phyloP scores from a whole-genome alignment of 2,329 filamentous ascomycete species.

The Calonectria multiphialidica region DNA sequence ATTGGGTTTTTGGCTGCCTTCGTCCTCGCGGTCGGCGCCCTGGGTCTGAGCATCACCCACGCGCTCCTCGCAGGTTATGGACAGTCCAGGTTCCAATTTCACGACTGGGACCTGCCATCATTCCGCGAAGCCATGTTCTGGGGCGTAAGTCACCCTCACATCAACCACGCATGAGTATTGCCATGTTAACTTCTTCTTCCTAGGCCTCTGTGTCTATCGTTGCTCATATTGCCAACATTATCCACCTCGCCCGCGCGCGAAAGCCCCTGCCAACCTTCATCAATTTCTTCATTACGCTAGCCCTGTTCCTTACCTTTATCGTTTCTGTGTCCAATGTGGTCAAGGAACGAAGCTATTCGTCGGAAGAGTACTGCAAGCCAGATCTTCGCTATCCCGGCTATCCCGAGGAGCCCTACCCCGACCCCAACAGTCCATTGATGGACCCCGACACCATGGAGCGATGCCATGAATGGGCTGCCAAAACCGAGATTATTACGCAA shows the following conservation, averaged over 20 bases:
- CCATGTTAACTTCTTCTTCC: neutral
- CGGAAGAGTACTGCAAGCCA: neutral
- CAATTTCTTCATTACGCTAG: neutral
- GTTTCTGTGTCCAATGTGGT: neutral
- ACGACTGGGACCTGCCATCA: neutral
- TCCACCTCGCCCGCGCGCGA: neutral
- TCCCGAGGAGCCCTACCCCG: neutral
- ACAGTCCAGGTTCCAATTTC: neutral
- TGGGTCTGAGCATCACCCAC: neutral
- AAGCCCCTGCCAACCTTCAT: neutral
- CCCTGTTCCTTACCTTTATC: neutral
- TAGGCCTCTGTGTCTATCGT: neutral
- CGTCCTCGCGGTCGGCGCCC: neutral
- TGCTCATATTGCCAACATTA: neutral
- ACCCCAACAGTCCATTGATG: neutral
- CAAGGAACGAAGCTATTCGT: neutral
- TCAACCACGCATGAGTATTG: too few species aligned
- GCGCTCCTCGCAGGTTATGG: neutral
- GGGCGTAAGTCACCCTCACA: neutral
- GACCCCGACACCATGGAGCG: neutral
- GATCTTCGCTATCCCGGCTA: neutral
- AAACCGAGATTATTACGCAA: neutral
- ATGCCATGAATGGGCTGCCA: neutral
- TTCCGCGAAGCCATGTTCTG: neutral
- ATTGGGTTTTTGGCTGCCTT: neutral